Evolutionary conservation across 2,329 filamentous ascomycete genomes (phyloP).

Genomic region (Chaetomium sp.): DNA sequence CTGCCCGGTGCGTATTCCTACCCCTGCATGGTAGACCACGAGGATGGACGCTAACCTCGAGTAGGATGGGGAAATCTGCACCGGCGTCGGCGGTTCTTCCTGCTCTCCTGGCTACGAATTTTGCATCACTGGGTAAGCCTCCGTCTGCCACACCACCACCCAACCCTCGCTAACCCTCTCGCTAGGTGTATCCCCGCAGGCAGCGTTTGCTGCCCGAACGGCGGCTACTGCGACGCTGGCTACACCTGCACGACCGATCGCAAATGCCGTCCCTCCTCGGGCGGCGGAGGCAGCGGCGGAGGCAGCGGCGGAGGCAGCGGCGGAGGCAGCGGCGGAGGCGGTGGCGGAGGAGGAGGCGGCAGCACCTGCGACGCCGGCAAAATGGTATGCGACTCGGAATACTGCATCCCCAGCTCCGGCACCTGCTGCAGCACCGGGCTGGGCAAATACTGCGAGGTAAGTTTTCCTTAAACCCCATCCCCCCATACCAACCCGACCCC

Average conservation of each 20-base stretch:
- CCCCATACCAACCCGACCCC: neutral
- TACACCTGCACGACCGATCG: slow-evolving; percentile 36
- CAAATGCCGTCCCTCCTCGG: slow-evolving; percentile 31
- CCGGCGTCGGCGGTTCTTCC: slow-evolving; percentile 28
- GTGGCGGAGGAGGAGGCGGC: no score
- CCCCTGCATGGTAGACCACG: neutral
- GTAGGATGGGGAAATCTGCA: slow-evolving; percentile 38
- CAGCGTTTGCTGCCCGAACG: slow-evolving; percentile 38
- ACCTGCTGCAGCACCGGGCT: neutral
- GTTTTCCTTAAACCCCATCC: no score
- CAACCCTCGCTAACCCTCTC: neutral
- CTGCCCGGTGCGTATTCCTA: slow-evolving; percentile 5
- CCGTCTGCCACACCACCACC: neutral
- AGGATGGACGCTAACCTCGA: neutral
- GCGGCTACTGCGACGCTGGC: slow-evolving; percentile 40
- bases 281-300: slow-evolving; percentile 26
- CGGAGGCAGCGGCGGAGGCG: no score
- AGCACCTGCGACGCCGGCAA: neutral
- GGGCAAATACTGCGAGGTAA: neutral
- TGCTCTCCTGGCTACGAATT: slow-evolving; percentile 33
- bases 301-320: slow-evolving; percentile 13
- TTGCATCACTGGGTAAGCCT: slow-evolving; percentile 33
- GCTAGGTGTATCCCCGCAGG: slow-evolving; percentile 39
- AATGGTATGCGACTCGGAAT: neutral
- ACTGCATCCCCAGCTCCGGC: neutral